Evolutionary conservation across 257 asterid species (phyloP), one percentile per base, ranked within the genome.

Genomic region (Nemophila menziesii): DNA sequence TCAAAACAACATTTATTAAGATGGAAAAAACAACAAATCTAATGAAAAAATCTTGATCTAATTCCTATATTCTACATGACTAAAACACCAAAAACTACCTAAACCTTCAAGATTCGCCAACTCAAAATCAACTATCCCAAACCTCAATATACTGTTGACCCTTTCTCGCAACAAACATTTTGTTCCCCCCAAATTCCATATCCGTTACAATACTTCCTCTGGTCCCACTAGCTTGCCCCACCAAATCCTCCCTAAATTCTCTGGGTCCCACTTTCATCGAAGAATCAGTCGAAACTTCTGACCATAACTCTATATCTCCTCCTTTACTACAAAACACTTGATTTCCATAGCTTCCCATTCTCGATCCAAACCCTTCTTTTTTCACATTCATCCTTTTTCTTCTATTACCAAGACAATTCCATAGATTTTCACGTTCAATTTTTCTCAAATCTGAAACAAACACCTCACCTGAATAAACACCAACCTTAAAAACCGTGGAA

Each of bases 341-440:
- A 48, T 63, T 70, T 8, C 92, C 94, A 66, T 75, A 75, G 60
- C 81, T 65, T 49, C 66, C 70, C 1, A 82, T 50, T 43, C 41
- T 75, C 58, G 79, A 67, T 4, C 92, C 92, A 21, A 18, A 18
- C 39, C 94, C 92, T 70, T 78, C 92, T 20, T 71, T 82, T 70
- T 64, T 78, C 62, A 86, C 83, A 41, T 71, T 79, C 1, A 39
- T 52, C 34, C 37, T 68, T 66, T 70, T 75, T 16, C 74, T 51
- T 22, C 27, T 68, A 42, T 70, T 79, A 20, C 84, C 87, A 5
- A 82, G 84, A 46, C 79, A 73, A 38, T 61, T 45, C 94, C 94
- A 82, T 0, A 67, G 15, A 2, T 14, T 58, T 6, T 72, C 77
- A 3, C 14, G 42, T 5, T 69, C 84, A 51, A 85, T 59, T 11